phyloP scores from a whole-genome alignment of 257 asterid genomes.

The Lavandula angustifolia region DNA sequence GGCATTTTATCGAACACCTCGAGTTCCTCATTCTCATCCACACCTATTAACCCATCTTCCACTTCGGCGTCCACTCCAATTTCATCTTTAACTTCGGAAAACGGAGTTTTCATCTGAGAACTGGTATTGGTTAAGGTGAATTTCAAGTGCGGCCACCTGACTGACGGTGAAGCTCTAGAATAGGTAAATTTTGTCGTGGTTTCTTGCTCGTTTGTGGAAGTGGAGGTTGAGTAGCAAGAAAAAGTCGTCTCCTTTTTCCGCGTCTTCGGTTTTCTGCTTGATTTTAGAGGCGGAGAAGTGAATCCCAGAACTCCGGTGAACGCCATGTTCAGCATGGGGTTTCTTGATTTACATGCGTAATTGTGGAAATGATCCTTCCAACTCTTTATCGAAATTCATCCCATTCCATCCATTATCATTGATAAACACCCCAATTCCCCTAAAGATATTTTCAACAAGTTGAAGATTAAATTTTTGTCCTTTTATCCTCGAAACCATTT shows the following conservation, averaged over 20 bases:
- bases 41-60: constrained; percentile 30
- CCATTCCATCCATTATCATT: no score
- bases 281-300: constrained; percentile 43
- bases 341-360: constrained; percentile 25
- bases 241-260: constrained; percentile 30
- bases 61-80: constrained; percentile 34
- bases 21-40: constrained; percentile 36
- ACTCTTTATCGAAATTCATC: no score
- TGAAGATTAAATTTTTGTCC: no score
- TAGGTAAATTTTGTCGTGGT: constrained; percentile 61
- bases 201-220: constrained; percentile 50
- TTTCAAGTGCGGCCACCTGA: constrained; percentile 93
- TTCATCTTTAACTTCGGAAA: constrained; percentile 35
- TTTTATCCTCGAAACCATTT: no score
- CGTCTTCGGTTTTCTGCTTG: constrained; percentile 49
- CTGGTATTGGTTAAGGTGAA: constrained; percentile 41
- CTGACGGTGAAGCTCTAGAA: constrained; percentile 83
- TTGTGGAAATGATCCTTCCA: not conserved
- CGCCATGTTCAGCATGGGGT: constrained; percentile 47
- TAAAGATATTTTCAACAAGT: no score
- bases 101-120: constrained; percentile 23
- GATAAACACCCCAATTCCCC: no score
- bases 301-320: constrained; percentile 50
- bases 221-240: constrained; percentile 58
- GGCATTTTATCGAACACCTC: constrained; percentile 62